Evolutionary conservation across 805 yeast species (phyloP).

Genomic region (Candida qinlingensis): DNA sequence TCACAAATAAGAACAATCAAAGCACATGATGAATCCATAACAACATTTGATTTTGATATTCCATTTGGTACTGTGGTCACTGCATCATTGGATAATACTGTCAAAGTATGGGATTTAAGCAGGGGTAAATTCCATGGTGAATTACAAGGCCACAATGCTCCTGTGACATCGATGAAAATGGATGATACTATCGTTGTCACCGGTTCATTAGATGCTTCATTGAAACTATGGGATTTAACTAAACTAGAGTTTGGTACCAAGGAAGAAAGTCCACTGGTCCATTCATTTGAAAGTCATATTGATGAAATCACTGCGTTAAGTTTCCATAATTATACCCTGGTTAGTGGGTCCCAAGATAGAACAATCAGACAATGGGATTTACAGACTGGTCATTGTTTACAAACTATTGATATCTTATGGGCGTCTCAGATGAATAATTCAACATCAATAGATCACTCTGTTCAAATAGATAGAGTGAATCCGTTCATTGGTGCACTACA

Average conservation of each 20-base stretch:
- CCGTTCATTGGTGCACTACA: constrained; percentile 64
- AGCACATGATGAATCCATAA: constrained; percentile 50
- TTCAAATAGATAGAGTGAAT: constrained; percentile 11
- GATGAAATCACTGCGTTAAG: constrained; percentile 62
- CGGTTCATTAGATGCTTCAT: constrained; percentile 60
- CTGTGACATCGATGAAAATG: constrained; percentile 56
- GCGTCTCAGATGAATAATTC: constrained; percentile 34
- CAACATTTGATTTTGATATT: constrained; percentile 60
- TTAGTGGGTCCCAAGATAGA: constrained; percentile 66
- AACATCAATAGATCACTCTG: constrained; percentile 9
- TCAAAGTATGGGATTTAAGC: constrained; percentile 79
- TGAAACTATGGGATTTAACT: constrained; percentile 55
- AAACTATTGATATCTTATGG: constrained; percentile 66
- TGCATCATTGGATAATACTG: constrained; percentile 71
- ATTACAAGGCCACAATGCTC: constrained; percentile 56
- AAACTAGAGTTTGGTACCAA: constrained; percentile 20
- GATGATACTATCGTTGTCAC: constrained; percentile 42
- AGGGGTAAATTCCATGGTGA: constrained; percentile 44
- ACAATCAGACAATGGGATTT: constrained; percentile 77
- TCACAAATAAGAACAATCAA: constrained; percentile 42
- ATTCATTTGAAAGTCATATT: constrained; percentile 57
- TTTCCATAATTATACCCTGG: constrained; percentile 46
- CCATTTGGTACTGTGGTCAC: constrained; percentile 77
- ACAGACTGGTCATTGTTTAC: constrained; percentile 57
- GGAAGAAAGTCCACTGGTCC: constrained; percentile 33